Conservation (phyloP, 179 eudicot species). For the Camellia oleifera region DNA sequence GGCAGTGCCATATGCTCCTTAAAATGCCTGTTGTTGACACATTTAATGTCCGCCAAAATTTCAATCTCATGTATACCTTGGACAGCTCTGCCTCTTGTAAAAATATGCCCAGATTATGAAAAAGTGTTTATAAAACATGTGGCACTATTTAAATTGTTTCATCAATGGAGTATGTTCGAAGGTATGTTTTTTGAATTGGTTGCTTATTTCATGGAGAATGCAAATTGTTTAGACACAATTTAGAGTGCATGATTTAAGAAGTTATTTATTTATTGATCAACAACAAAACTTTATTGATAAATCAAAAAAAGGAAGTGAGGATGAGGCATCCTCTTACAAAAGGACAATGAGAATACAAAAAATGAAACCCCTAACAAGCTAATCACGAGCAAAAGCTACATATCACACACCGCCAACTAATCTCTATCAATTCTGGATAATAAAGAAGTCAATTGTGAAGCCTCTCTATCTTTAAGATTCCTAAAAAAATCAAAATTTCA, state of each 20-base stretch:
- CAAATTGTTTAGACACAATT: not conserved
- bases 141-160: not conserved
- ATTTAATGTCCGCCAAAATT: not conserved
- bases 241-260: not conserved
- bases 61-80: too few relatives aligned
- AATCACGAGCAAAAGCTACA: too few relatives aligned
- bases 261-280: not conserved
- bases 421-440: too few relatives aligned
- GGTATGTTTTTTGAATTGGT: not conserved
- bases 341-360: too few relatives aligned
- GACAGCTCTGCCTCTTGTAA: not conserved
- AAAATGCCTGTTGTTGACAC: not conserved
- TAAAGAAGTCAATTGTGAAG: too few relatives aligned
- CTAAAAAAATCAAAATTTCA: too few relatives aligned
- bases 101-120: not conserved
- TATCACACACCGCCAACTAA: too few relatives aligned
- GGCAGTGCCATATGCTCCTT: conserved; percentile 4
- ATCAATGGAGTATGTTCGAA: not conserved
- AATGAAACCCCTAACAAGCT: too few relatives aligned
- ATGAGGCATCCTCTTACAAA: too few relatives aligned
- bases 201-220: not conserved
- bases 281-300: too few relatives aligned
- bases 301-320: too few relatives aligned
- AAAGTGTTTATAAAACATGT: not conserved
- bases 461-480: too few relatives aligned